Base-by-base conservation (phyloP, 257 asterid genomes). In the Coffea eugenioides region DNA sequence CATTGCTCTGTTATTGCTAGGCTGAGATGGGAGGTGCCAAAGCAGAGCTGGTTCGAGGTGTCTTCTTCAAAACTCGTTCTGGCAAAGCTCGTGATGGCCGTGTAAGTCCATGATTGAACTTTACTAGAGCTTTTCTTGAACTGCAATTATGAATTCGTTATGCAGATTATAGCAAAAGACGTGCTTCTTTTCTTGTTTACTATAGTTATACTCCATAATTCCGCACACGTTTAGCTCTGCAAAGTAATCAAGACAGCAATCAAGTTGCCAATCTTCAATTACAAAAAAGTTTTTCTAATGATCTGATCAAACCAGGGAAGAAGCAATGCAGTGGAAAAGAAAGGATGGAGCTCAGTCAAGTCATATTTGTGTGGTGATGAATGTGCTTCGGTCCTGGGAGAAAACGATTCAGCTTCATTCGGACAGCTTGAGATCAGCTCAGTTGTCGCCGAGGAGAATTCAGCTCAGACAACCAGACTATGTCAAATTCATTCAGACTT, bases 301-400 rank as follows among this genome's bases (percentile, higher is more conserved):
- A 70, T 76, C 43, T 80, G 79, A 69, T 75, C 69, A 34, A 67
- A 75, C 59, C 85, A 88, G 81, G 81, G 51, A 15, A 87, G 61
- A 62, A 84, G 72, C 83, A 83, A 59, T 49, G 79, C 79, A 71
- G 81, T 71, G 27, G 93, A 86, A 7, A 90, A 76, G 82, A 88
- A 79, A 80, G 80, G 83, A 67, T 90, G 93, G 93, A 85, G 82
- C 56, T 85, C 91, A 5, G 91, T 88, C 1, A 76, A 89, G 71
- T 88, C 93, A 18, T 88, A 86, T 81, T 75, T 90, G n/a, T 90
- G 93, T 39, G 91, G 89, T 1, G 90, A 88, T 69, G 91, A 88
- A 41, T 78, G 74, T 3, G 80, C 80, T 77, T 84, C 89, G 11
- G 79, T 77, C 25, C 70, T 72, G 36, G 89, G 87, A 36, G 85